phyloP scores from a whole-genome alignment of 2,329 filamentous ascomycete genomes.

The Beauveria bassiana region DNA sequence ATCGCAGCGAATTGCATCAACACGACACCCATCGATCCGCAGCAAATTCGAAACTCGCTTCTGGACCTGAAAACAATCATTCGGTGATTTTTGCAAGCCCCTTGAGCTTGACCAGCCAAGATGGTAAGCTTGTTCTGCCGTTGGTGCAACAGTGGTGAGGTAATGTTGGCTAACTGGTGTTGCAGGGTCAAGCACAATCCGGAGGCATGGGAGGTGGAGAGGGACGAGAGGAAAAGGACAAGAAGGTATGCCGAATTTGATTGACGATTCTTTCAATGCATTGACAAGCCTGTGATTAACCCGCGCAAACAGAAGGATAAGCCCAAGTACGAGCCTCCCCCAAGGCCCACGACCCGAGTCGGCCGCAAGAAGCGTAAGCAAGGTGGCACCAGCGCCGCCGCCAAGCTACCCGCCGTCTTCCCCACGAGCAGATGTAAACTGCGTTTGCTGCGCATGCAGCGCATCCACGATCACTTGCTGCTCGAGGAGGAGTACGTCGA shows the following conservation, averaged over 20 bases:
- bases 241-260: constrained; percentile 59
- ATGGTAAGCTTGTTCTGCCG: constrained; percentile 25
- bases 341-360: constrained; percentile 91
- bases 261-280: background rate
- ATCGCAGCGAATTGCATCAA: constrained; percentile 17
- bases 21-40: constrained; percentile 15
- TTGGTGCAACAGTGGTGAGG: background rate
- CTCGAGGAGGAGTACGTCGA: constrained; percentile 98
- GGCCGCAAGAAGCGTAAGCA: constrained; percentile 98
- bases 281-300: constrained; percentile 15
- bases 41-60: background rate
- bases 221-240: constrained; percentile 79
- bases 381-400: constrained; percentile 84
- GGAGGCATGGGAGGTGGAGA: constrained; percentile 69
- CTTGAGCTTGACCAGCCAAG: constrained; percentile 23
- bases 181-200: constrained; percentile 76
- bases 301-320: constrained; percentile 74
- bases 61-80: background rate
- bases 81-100: constrained; percentile 16
- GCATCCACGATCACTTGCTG: constrained; percentile 93
- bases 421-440: constrained; percentile 97
- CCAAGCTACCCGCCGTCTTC: constrained; percentile 89
- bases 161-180: constrained; percentile 10
- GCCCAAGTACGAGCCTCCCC: constrained; percentile 98
- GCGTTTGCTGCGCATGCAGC: constrained; percentile 93